Base-by-base conservation (phyloP, 163 green algal genomes). In the Scenedesmus sp. region DNA sequence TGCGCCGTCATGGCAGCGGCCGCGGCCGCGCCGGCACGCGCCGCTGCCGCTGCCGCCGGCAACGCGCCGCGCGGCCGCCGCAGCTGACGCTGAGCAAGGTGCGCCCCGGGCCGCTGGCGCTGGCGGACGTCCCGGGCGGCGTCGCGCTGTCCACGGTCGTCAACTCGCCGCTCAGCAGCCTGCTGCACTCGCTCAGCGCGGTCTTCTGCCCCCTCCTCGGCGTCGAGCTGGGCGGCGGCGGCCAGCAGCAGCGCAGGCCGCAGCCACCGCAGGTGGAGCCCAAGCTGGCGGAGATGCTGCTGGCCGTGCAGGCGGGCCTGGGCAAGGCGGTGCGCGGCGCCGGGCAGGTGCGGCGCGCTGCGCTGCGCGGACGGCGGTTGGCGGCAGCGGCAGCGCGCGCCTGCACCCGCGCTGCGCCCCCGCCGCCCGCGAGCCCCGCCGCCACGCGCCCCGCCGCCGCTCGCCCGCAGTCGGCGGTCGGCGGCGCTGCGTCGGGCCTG, bases 21-120 rank as follows among this genome's bases (percentile, higher is more conserved):
- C 3, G 13, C 22, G 5, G n/a, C n/a, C n/a, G 14, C 31, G 17
- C 15, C 34, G 28, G 2, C 6, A 14, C 13, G 31, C 3, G 28
- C 31, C 7, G 31, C 31, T 18, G 7, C 33, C 13, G 9, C 34
- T 39, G 9, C 20, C 6, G 28, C n/a, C 28, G 20, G 7, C 7
- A 4, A 24, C 11, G 14, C 24, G 20, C 24, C 29, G 10, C 39
- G 39, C 39, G 10, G 39, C 39, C 6, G 10, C 22, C 78, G 76
- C 82, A 92, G 88, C 44, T 92, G 36, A 57, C 85, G 2, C 53
- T 93, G 14, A 79, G 78, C 66, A 93, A 93, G 74, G 63, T 89
- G 51, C 67, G 67, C 15, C 50, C 75, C 9, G 88, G 85, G 0
- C 70, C 83, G 2, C 24, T 93, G 15, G 24, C 20, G 1, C 13